Conservation (phyloP, 208 protist genomes). For the Naegleria fowleri region DNA sequence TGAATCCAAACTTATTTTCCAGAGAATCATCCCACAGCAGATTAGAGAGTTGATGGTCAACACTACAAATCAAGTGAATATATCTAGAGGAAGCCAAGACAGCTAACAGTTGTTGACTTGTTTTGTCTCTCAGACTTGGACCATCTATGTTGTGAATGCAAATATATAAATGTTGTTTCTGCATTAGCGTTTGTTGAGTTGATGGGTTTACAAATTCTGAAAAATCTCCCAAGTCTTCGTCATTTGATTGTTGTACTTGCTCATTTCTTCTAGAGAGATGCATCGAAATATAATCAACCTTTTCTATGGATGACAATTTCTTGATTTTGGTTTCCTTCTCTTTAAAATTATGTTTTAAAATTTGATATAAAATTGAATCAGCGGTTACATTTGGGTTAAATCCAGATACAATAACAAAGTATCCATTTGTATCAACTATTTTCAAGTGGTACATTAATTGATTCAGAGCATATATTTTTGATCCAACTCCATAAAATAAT, state of each 20-base stretch:
- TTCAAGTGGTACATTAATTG: neutral
- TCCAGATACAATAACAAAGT: neutral
- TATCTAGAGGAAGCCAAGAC: neutral
- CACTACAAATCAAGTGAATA: neutral
- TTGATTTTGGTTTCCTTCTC: neutral
- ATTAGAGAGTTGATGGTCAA: neutral
- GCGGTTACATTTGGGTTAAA: neutral
- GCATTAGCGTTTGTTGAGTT: neutral
- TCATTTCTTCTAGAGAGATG: neutral
- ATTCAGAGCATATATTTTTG: neutral
- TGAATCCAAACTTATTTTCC: neutral
- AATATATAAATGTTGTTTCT: neutral
- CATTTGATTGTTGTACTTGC: neutral
- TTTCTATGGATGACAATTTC: neutral
- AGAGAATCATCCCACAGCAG: neutral
- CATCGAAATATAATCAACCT: neutral
- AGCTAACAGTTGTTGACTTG: neutral
- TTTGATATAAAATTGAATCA: neutral
- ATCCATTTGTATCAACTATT: neutral
- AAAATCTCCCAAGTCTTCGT: neutral
- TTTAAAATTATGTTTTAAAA: neutral
- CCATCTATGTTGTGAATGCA: neutral
- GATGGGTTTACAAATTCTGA: neutral
- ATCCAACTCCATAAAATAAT: neutral
- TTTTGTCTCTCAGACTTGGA: neutral